Conservation (phyloP, 2,329 filamentous ascomycete genomes). For the Neonectria ditissima region DNA sequence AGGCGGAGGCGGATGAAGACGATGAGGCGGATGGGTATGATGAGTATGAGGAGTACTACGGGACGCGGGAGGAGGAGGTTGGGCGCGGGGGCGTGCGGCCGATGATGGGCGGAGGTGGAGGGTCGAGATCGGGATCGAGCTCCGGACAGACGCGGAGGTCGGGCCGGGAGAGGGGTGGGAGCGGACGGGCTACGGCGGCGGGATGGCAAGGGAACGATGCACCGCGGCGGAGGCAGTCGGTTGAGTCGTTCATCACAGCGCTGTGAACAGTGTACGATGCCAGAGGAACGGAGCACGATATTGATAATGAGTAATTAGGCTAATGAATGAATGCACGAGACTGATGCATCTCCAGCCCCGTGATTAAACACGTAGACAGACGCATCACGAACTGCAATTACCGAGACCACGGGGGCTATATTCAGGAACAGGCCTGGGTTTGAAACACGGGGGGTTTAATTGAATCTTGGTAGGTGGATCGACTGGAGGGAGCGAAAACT, state of each 20-base stretch:
- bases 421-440: not conserved
- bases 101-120: slow-evolving; percentile 6
- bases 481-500: not conserved
- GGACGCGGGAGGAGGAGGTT: slow-evolving; percentile 3
- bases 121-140: slow-evolving; percentile 5
- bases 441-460: slow-evolving; percentile 1
- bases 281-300: not conserved
- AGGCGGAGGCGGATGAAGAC: slow-evolving; percentile 25
- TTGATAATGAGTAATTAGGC: slow-evolving; percentile 18
- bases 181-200: not conserved
- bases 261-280: not conserved
- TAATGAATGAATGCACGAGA: slow-evolving; percentile 24
- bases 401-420: slow-evolving; percentile 5
- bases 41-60: slow-evolving; percentile 24
- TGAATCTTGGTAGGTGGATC: slow-evolving; percentile 13
- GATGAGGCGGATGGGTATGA: slow-evolving; percentile 14
- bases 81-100: slow-evolving; percentile 8
- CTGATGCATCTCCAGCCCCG: not conserved
- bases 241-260: slow-evolving; percentile 23
- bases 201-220: slow-evolving; percentile 7
- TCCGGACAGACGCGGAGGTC: slow-evolving; percentile 10
- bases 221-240: slow-evolving; percentile 10
- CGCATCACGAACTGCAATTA: not conserved
- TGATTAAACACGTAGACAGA: not conserved
- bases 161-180: not conserved